Base-by-base conservation (phyloP, 208 protist genomes). In the Wallacemonas collosoma region DNA sequence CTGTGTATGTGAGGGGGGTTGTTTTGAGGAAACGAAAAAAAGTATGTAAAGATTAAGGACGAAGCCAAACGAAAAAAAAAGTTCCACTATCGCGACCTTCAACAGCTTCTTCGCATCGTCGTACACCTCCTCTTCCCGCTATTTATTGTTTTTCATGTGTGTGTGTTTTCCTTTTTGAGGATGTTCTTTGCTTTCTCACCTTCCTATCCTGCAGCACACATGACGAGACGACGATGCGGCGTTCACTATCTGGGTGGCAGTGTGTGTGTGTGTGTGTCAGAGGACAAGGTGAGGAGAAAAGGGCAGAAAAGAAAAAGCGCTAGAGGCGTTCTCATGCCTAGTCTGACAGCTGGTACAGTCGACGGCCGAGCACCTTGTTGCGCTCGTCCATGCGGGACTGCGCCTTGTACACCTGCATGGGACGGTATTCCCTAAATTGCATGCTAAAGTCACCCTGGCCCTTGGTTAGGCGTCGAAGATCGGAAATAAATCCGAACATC, bases 401-500 rank as follows among this genome's bases (percentile, higher is more conserved):
- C 4, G 93, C 93, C 80, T 95, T 96, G 82, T 95, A 95, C 48
- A 69, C 61, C 73, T 88, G 87, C 93, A 97, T 97, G 40, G 93
- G 82, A 55, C 90, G 83, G 73, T 97, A 97, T 69, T 97, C 91
- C 76, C 87, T 91, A 75, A 96, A 98, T 70, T 98, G 89, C 94
- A 98, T 97, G 71, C 89, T 91, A 76, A 98, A 98, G 72, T 96
- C 94, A 38, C 94, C 94, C 76, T 95, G 90, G 12, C 94, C 94
- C 71, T 96, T 97, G 14, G 94, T 98, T 14, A 96, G 84, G n/a
- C 88, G 77, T 35, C 94, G 87, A 3, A 98, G 90, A 76, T 98
- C 91, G 17, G 87, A 93, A 69, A 98, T 98, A 77, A 98, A 98
- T 50, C 94, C 94, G 67, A 97, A 98, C 94, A 98, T 98, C 12